A percentile compares a stretch with the other conserved stretches of the same genome.
phyloP scores from a whole-genome alignment of 331 rosid species.

The Arachis monticola region DNA sequence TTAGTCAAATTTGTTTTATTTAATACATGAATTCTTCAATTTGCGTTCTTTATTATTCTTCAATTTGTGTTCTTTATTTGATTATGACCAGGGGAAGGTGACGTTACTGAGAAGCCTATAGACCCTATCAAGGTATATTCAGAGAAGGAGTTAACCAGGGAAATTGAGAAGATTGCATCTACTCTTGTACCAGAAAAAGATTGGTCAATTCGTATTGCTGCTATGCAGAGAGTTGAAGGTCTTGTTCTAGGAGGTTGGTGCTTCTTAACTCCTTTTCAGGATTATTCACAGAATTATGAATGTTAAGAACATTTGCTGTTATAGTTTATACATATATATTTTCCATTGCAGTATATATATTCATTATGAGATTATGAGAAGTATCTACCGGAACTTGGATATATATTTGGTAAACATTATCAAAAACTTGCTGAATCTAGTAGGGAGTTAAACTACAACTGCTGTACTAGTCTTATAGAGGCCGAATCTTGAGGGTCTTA shows the following conservation, averaged over 20 bases:
- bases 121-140: constrained; percentile 95
- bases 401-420: constrained; percentile 14
- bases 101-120: constrained; percentile 68
- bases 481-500: neutral
- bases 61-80: neutral
- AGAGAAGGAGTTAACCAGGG: constrained; percentile 92
- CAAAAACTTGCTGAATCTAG: constrained; percentile 20
- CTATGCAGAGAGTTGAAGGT: constrained; percentile 95
- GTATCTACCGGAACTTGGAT: too few relatives aligned
- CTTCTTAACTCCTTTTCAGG: constrained; percentile 32
- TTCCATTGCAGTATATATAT: too few relatives aligned
- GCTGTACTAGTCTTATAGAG: constrained; percentile 2
- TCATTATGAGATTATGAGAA: neutral
- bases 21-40: constrained; percentile 22
- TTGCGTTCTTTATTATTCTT: neutral
- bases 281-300: constrained; percentile 18
- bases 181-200: constrained; percentile 97
- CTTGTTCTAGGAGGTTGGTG: constrained; percentile 92
- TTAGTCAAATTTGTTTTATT: neutral
- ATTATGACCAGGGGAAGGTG: constrained; percentile 75
- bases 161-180: constrained; percentile 88
- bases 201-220: constrained; percentile 94
- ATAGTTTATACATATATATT: constrained; percentile 6
- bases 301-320: constrained; percentile 11
- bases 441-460: constrained; percentile 2